Percentiles rank a stretch among this genome's conserved stretches.
Evolutionary conservation across 805 yeast genomes (phyloP).

Genomic region (Candida sanyiensis): DNA sequence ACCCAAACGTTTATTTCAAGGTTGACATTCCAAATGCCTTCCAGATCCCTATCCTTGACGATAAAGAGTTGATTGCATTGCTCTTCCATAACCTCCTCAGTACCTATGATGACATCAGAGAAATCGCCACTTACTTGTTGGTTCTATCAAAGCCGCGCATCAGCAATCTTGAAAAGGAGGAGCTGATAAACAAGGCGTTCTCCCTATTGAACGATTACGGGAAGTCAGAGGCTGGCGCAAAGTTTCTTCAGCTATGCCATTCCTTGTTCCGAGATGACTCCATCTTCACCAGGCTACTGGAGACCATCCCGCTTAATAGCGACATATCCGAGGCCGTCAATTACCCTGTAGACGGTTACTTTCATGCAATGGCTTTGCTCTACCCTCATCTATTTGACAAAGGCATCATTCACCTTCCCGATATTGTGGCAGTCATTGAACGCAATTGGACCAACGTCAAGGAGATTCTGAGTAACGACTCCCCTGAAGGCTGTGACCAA

Average conservation of each 20-base stretch:
- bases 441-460: slow-evolving; percentile 31
- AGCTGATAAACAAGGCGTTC: slow-evolving; percentile 25
- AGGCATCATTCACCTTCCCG: slow-evolving; percentile 5
- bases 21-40: slow-evolving; percentile 47
- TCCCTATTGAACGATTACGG: slow-evolving; percentile 43
- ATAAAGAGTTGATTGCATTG: slow-evolving; percentile 34
- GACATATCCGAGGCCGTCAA: slow-evolving; percentile 40
- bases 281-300: slow-evolving; percentile 31
- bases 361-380: slow-evolving; percentile 50
- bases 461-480: slow-evolving; percentile 54
- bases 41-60: slow-evolving; percentile 36
- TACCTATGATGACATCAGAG: slow-evolving; percentile 75
- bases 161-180: slow-evolving; percentile 7
- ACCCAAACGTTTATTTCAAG: slow-evolving; percentile 36
- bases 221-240: slow-evolving; percentile 76
- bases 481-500: slow-evolving; percentile 60
- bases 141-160: slow-evolving; percentile 27
- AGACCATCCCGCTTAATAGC: slow-evolving; percentile 30
- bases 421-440: slow-evolving; percentile 18
- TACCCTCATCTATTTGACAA: slow-evolving; percentile 23
- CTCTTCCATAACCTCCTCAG: slow-evolving; percentile 59
- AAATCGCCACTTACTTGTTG: slow-evolving; percentile 39
- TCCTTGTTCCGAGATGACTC: slow-evolving; percentile 29
- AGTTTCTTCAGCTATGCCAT: slow-evolving; percentile 47
- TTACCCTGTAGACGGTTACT: slow-evolving; percentile 63